Conservation (phyloP, 345 rosid genomes). For the Moricandia arvensis region DNA sequence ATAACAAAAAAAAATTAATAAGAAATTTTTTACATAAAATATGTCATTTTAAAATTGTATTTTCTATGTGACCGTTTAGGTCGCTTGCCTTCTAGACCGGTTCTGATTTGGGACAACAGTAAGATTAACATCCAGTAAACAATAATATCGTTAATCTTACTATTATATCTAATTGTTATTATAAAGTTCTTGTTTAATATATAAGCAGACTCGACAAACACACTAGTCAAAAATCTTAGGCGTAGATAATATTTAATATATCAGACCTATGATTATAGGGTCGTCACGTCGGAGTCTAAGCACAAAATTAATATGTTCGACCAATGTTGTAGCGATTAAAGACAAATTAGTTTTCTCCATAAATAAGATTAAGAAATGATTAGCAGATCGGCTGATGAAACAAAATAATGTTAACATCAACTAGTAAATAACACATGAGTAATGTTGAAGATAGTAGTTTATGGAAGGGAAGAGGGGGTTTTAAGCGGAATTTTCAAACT, state of each 20-base stretch:
- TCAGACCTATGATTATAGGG: not conserved
- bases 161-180: not conserved
- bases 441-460: no score
- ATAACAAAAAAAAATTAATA: no score
- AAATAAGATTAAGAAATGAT: not conserved
- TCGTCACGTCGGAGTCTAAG: no score
- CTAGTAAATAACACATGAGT: constrained; percentile 5
- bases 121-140: no score
- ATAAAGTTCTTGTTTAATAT: not conserved
- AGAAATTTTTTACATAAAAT: no score
- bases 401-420: constrained; percentile 15
- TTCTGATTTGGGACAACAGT: no score
- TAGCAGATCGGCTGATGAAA: constrained; percentile 14
- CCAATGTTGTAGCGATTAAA: not conserved
- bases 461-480: no score
- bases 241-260: not conserved
- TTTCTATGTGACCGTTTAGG: no score
- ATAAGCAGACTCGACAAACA: not conserved
- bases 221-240: not conserved
- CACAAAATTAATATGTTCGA: not conserved
- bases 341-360: not conserved
- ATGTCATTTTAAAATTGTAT: no score
- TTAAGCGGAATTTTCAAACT: no score
- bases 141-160: not conserved
- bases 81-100: no score